phyloP scores from a whole-genome alignment of 2,329 filamentous ascomycete genomes.

The Talaromyces sp. region DNA sequence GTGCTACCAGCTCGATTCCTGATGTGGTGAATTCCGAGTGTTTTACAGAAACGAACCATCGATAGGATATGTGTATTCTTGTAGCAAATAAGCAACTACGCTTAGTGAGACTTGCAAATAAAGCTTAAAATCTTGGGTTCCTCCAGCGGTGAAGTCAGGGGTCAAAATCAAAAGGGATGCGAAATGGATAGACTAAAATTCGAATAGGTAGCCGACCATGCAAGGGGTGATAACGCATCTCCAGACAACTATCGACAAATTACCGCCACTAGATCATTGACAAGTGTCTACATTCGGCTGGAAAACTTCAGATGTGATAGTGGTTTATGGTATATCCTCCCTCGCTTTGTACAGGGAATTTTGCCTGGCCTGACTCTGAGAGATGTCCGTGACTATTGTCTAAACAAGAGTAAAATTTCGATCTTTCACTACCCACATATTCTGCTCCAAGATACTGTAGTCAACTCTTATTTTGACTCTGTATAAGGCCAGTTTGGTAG shows the following conservation, averaged over 20 bases:
- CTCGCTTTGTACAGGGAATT: background rate
- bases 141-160: background rate
- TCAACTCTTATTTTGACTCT: background rate
- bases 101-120: background rate
- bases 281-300: background rate
- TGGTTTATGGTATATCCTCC: background rate
- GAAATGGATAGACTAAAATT: background rate
- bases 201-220: background rate
- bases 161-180: background rate
- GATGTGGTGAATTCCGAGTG: background rate
- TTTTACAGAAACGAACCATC: background rate
- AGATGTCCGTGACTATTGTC: background rate
- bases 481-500: no score
- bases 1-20: background rate
- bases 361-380: background rate
- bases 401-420: background rate
- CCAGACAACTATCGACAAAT: background rate
- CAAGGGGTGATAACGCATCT: background rate
- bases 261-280: background rate
- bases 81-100: background rate
- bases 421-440: background rate
- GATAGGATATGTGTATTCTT: background rate
- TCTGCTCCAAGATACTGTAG: background rate
- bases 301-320: background rate
- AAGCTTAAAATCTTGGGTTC: background rate